Percentiles rank a stretch among this genome's conserved stretches.
Evolutionary conservation across 208 protist genomes (phyloP).

Genomic region (Crithidia bombi): DNA sequence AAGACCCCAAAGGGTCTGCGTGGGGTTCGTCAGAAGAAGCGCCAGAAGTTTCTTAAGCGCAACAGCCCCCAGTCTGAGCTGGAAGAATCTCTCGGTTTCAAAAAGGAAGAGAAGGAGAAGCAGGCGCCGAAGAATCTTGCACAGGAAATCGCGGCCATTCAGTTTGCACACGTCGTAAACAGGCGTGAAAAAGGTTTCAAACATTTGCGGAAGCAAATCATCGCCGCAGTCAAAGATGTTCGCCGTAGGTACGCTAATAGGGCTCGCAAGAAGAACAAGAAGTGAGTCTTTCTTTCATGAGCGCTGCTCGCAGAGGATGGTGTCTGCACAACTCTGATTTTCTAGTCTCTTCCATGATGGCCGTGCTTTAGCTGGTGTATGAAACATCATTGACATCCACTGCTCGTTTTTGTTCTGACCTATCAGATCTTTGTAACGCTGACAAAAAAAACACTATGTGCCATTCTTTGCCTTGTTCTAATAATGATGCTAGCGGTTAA

Average conservation of each 20-base stretch:
- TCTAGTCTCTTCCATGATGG: neutral
- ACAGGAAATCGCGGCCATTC: slow-evolving; percentile 78
- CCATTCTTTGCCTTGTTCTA: too few species aligned
- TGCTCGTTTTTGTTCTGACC: neutral
- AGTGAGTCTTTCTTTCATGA: neutral
- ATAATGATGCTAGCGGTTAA: too few species aligned
- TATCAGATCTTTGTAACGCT: too few species aligned
- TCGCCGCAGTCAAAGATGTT: slow-evolving; percentile 71
- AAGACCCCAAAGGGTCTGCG: slow-evolving; percentile 84
- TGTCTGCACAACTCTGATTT: neutral
- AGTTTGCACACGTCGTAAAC: slow-evolving; percentile 79
- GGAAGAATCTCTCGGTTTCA: slow-evolving; percentile 72
- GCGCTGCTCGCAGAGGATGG: neutral
- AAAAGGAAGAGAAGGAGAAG: slow-evolving; percentile 31
- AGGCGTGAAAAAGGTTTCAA: slow-evolving; percentile 78
- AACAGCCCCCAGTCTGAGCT: slow-evolving; percentile 58
- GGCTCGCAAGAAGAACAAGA: slow-evolving; percentile 32
- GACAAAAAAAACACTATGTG: too few species aligned
- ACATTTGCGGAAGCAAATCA: slow-evolving; percentile 75
- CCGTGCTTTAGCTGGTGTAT: neutral
- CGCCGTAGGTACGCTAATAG: slow-evolving; percentile 58
- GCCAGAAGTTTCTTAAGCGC: slow-evolving; percentile 46
- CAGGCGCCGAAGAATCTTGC: slow-evolving; percentile 58
- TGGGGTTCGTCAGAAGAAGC: slow-evolving; percentile 70
- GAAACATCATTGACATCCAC: neutral